These are phyloP conservation scores for Postia placenta DNA, from an alignment of 768 basidiomycete species.

Conservation along the genomic window DNA sequence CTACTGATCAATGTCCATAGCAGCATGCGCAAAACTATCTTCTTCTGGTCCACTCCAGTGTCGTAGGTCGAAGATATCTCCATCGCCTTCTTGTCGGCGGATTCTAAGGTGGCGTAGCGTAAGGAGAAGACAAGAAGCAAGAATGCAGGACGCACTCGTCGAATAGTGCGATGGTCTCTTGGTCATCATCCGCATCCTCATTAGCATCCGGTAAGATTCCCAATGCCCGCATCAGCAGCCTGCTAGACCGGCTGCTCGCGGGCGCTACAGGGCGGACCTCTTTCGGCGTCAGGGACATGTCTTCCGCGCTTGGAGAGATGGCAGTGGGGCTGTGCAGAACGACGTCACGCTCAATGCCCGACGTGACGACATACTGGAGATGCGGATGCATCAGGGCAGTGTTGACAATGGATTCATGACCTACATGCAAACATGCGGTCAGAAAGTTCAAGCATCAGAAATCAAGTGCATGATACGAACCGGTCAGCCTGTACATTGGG, in stretches of 20 bases:
- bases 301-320: conserved; percentile 38
- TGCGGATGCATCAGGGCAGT: conserved; percentile 67
- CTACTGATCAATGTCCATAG: conserved; percentile 12
- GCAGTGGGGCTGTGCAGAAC: conserved; percentile 62
- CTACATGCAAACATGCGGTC: too few species aligned
- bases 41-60: conserved; percentile 9
- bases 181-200: conserved; percentile 30
- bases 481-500: conserved; percentile 55
- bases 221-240: conserved; percentile 33
- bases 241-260: conserved; percentile 26
- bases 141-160: conserved; percentile 71
- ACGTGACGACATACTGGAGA: conserved; percentile 57
- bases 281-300: conserved; percentile 40
- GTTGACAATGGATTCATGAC: conserved; percentile 77
- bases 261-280: conserved; percentile 41
- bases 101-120: too few species aligned
- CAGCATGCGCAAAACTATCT: conserved; percentile 4
- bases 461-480: too few species aligned
- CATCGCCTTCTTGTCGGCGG: too few species aligned
- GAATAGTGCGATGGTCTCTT: conserved; percentile 60
- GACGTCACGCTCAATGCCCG: conserved; percentile 69
- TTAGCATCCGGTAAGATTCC: conserved; percentile 23
- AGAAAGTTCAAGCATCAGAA: too few species aligned
- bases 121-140: too few species aligned
- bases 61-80: neutral